These are phyloP conservation scores for Moricandia moricandioides DNA, from an alignment of 345 rosid genomes.

Conservation along the genomic window DNA sequence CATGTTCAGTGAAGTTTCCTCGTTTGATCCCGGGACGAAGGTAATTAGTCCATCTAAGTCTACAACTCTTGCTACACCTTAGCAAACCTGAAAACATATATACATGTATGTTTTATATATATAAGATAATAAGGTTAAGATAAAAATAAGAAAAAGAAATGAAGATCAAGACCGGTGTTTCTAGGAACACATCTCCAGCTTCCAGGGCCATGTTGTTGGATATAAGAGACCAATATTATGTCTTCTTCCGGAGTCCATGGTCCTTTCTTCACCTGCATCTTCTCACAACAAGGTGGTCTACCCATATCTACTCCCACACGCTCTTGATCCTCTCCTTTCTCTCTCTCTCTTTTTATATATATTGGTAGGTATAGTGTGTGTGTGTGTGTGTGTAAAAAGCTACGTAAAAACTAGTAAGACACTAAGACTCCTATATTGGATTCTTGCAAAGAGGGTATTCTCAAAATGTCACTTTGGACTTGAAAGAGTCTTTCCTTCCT, in stretches of 20 bases:
- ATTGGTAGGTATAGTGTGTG: not conserved
- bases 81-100: slow-evolving; percentile 60
- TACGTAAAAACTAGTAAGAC: slow-evolving; percentile 8
- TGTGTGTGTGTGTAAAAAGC: not conserved
- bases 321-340: not conserved
- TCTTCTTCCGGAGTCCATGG: slow-evolving; percentile 99
- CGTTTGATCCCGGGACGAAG: slow-evolving; percentile 93
- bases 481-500: not conserved
- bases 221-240: slow-evolving; percentile 75
- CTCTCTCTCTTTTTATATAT: not conserved
- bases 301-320: slow-evolving; percentile 48
- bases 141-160: not conserved
- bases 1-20: slow-evolving; percentile 80
- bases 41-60: slow-evolving; percentile 98
- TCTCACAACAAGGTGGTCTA: slow-evolving; percentile 88
- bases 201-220: slow-evolving; percentile 96
- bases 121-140: not conserved
- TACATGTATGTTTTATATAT: not conserved
- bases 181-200: slow-evolving; percentile 90
- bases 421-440: slow-evolving; percentile 3
- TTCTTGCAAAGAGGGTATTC: slow-evolving; percentile 11
- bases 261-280: slow-evolving; percentile 83
- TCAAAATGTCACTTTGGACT: not conserved
- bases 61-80: slow-evolving; percentile 97
- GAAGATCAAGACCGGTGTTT: slow-evolving; percentile 55